Conservation (phyloP, 208 protist genomes). For the Entamoeba invadens region DNA sequence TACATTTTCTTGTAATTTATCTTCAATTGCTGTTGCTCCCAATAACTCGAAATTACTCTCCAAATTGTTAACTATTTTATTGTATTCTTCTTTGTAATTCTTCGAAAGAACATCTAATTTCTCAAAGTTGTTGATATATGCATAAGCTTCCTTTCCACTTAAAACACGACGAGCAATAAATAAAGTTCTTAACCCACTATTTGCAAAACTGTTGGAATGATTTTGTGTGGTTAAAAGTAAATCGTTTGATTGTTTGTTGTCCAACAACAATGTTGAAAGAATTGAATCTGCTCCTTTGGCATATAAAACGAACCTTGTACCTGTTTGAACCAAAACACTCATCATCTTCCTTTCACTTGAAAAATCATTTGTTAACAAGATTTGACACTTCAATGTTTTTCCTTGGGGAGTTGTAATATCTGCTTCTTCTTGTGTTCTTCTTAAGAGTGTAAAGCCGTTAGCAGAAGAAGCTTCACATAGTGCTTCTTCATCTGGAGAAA, state of each 20-base stretch:
- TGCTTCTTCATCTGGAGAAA: slow-evolving; percentile 29
- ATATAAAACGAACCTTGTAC: neutral
- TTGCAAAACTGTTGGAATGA: slow-evolving; percentile 1
- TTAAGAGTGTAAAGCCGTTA: neutral
- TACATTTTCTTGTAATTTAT: slow-evolving; percentile 39
- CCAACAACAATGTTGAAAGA: neutral
- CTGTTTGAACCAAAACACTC: neutral
- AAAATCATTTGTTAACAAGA: neutral
- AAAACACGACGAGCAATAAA: neutral
- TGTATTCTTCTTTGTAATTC: neutral
- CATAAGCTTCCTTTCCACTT: neutral
- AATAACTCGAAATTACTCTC: slow-evolving; percentile 12
- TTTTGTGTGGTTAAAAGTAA: neutral
- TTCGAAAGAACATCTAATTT: neutral
- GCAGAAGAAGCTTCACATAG: slow-evolving; percentile 13
- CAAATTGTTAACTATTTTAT: neutral
- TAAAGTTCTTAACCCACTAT: slow-evolving; percentile 12
- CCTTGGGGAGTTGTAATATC: neutral
- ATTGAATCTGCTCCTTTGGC: neutral
- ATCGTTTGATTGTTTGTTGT: neutral
- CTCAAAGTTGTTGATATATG: neutral
- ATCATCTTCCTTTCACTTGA: slow-evolving; percentile 11
- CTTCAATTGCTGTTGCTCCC: slow-evolving; percentile 38
- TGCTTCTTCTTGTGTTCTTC: neutral
- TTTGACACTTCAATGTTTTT: neutral